Evolutionary conservation across 306 rosid genomes (phyloP).

Genomic region (Trichosanthes truncata): DNA sequence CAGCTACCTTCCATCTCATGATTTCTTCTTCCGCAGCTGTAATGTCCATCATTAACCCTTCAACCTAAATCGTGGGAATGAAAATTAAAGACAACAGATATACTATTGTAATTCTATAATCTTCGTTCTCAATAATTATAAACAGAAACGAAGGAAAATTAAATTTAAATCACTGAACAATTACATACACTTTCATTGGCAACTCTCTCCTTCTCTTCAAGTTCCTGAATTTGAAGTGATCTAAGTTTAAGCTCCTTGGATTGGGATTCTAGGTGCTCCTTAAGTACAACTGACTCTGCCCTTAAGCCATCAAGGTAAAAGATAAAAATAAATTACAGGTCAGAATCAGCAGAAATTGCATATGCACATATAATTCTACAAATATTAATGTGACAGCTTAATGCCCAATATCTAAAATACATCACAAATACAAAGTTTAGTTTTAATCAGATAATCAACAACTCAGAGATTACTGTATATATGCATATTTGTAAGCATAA

Average conservation of each 20-base stretch:
- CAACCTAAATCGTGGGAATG: constrained; percentile 42
- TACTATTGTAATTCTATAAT: neutral
- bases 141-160: neutral
- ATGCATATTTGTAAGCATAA: neutral
- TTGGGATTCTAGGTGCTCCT: constrained; percentile 81
- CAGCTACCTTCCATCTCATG: constrained; percentile 93
- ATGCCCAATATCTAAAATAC: neutral
- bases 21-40: constrained; percentile 98
- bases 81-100: neutral
- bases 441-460: neutral
- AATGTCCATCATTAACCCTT: constrained; percentile 97
- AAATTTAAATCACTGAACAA: neutral
- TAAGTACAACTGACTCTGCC: constrained; percentile 90
- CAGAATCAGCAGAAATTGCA: constrained; percentile 12
- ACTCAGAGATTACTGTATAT: neutral
- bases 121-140: neutral
- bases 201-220: constrained; percentile 82
- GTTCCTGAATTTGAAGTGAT: constrained; percentile 68
- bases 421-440: neutral
- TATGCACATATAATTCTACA: constrained; percentile 6
- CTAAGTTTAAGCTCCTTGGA: constrained; percentile 72
- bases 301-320: constrained; percentile 55
- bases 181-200: constrained; percentile 85
- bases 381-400: neutral
- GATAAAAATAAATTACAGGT: constrained; percentile 13